Percentiles rank a stretch among this genome's conserved stretches.
phyloP scores from a whole-genome alignment of 1,284 basidiomycete species.

The Abortiporus biennis region DNA sequence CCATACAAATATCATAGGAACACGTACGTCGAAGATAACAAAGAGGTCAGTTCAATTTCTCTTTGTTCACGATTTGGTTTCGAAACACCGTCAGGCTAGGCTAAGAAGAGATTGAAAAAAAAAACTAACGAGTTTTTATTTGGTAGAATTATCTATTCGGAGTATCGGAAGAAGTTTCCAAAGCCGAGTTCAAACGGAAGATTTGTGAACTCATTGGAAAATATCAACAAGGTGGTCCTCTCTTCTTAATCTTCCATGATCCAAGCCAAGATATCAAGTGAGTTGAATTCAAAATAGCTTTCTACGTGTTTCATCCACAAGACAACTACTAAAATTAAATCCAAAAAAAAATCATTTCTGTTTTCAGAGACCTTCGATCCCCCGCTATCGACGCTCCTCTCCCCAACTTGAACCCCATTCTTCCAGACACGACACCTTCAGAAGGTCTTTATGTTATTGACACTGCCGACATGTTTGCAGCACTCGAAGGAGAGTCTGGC shows the following conservation, averaged over 20 bases:
- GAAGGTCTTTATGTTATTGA: slow-evolving; percentile 63
- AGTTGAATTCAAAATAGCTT: no score
- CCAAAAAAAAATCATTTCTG: no score
- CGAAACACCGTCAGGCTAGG: background rate
- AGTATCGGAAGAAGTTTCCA: slow-evolving; percentile 44
- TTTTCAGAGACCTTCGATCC: slow-evolving; percentile 45
- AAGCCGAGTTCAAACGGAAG: slow-evolving; percentile 42
- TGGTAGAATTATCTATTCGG: slow-evolving; percentile 64
- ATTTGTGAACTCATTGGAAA: slow-evolving; percentile 44
- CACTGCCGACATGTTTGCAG: slow-evolving; percentile 67
- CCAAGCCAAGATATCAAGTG: slow-evolving; percentile 68
- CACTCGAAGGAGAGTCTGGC: slow-evolving; percentile 52
- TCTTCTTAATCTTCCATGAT: slow-evolving; percentile 82
- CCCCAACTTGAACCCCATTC: slow-evolving; percentile 41
- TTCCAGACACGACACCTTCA: slow-evolving; percentile 48
- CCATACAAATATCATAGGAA: slow-evolving; percentile 54
- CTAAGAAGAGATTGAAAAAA: background rate
- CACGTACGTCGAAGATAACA: slow-evolving; percentile 54
- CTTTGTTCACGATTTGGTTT: background rate
- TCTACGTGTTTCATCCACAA: no score
- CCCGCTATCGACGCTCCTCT: slow-evolving; percentile 44
- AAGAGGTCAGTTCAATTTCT: slow-evolving; percentile 38
- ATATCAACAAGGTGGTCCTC: slow-evolving; percentile 42
- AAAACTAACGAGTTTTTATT: background rate
- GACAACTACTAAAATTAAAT: no score